A percentile compares a stretch with the other conserved stretches of the same genome.
Evolutionary conservation across 2,329 filamentous ascomycete genomes (phyloP).

Genomic region (Trichoderma citrinoviride): DNA sequence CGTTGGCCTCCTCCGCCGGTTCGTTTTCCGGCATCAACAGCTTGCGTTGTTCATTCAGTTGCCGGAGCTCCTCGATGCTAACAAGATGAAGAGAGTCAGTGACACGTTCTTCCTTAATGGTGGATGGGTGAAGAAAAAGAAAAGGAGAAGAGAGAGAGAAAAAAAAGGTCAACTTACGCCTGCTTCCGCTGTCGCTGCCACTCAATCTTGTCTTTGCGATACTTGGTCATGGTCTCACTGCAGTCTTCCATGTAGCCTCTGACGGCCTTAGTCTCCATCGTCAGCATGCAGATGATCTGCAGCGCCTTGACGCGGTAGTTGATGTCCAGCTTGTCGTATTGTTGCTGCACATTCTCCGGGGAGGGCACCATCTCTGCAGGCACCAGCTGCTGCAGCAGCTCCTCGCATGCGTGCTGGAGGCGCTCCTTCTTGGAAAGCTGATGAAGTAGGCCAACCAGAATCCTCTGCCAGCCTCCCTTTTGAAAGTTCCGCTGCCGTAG

Average conservation of each 20-base stretch:
- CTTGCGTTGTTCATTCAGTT: constrained; percentile 70
- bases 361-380: constrained; percentile 74
- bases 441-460: constrained; percentile 81
- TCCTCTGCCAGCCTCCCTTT: constrained; percentile 87
- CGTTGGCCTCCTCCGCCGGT: constrained; percentile 57
- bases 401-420: constrained; percentile 69
- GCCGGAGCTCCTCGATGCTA: constrained; percentile 68
- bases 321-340: constrained; percentile 75
- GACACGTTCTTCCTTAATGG: neutral
- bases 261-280: constrained; percentile 80
- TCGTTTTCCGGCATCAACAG: constrained; percentile 70
- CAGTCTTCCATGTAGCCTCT: constrained; percentile 89
- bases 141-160: neutral
- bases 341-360: constrained; percentile 66
- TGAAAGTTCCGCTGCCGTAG: constrained; percentile 80
- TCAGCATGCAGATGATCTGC: constrained; percentile 82
- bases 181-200: constrained; percentile 75
- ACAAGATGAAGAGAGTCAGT: neutral
- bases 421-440: constrained; percentile 76
- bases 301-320: constrained; percentile 78
- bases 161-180: constrained; percentile 47
- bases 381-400: constrained; percentile 75
- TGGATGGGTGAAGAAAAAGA: neutral
- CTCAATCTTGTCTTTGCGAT: constrained; percentile 94
- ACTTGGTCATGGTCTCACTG: constrained; percentile 88